These are phyloP conservation scores for Hypoxylon sp. DNA, from an alignment of 2,329 filamentous ascomycete genomes.

Conservation along the genomic window DNA sequence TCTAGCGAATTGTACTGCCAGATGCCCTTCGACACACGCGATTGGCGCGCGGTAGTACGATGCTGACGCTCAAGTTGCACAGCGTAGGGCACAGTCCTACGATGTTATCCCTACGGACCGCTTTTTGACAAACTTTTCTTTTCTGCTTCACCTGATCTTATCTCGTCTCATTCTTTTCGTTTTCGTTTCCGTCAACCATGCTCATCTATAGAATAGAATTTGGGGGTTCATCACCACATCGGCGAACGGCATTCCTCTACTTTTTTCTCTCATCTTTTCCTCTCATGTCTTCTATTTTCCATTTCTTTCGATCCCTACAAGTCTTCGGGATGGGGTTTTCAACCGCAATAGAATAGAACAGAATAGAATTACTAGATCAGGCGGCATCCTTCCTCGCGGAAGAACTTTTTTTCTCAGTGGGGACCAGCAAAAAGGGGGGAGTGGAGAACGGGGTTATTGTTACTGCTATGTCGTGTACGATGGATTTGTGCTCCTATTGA, in stretches of 20 bases:
- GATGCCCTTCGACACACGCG: slow-evolving; percentile 13
- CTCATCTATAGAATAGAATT: slow-evolving; percentile 24
- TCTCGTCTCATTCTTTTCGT: slow-evolving; percentile 7
- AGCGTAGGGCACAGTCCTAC: slow-evolving; percentile 31
- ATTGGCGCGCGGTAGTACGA: slow-evolving; percentile 32
- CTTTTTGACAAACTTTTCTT: slow-evolving; percentile 19
- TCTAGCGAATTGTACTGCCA: slow-evolving; percentile 13
- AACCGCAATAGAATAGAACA: slow-evolving; percentile 34
- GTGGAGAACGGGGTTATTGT: slow-evolving; percentile 23
- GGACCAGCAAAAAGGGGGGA: slow-evolving; percentile 16
- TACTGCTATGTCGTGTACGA: slow-evolving; percentile 17
- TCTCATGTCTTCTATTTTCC: background rate
- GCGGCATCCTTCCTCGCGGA: slow-evolving; percentile 43
- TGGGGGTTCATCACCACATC: slow-evolving; percentile 17
- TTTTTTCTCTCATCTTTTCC: background rate
- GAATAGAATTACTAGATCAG: slow-evolving; percentile 43
- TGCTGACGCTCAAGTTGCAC: slow-evolving; percentile 40
- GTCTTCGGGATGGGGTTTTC: slow-evolving; percentile 2
- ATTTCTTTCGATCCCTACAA: background rate
- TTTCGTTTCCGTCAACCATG: slow-evolving; percentile 15
- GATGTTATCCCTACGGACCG: slow-evolving; percentile 12
- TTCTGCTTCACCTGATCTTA: slow-evolving; percentile 16
- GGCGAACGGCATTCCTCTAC: slow-evolving; percentile 14
- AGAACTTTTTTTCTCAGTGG: slow-evolving; percentile 31
- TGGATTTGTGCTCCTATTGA: slow-evolving; percentile 29